These are phyloP conservation scores for Citrus hindsii DNA, from an alignment of 345 rosid species.

Conservation along the genomic window DNA sequence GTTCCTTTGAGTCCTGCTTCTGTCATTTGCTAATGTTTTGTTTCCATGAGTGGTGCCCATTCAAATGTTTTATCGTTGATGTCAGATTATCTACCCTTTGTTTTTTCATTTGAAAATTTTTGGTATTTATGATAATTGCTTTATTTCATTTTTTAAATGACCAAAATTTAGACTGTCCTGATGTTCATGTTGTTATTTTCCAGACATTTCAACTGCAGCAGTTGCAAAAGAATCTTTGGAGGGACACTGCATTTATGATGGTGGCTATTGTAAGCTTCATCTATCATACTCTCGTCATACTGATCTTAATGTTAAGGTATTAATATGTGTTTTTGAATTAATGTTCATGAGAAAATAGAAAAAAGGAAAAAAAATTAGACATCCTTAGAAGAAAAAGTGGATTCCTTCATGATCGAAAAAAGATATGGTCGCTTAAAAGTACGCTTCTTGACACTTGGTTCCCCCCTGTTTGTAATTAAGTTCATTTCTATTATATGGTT, in stretches of 20 bases:
- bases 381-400: conserved; percentile 39
- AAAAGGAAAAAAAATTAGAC: conserved; percentile 29
- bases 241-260: conserved; percentile 99
- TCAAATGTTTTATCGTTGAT: too few relatives aligned
- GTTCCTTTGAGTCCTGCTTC: not conserved
- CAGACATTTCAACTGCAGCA: conserved; percentile 79
- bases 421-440: conserved; percentile 38
- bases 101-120: not conserved
- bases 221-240: conserved; percentile 88
- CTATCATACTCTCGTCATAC: conserved; percentile 99
- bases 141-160: not conserved
- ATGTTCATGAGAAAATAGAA: conserved; percentile 39
- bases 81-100: not conserved
- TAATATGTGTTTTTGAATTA: conserved; percentile 59
- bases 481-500: conserved; percentile 1
- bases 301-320: conserved; percentile 99
- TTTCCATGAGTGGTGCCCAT: not conserved
- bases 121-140: not conserved
- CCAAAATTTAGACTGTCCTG: not conserved
- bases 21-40: not conserved
- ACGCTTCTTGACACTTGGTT: conserved; percentile 48
- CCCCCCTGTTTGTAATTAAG: not conserved
- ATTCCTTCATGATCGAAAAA: conserved; percentile 35
- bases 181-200: conserved; percentile 18
- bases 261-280: conserved; percentile 99